Evolutionary conservation across 495 filamentous ascomycete species (phyloP).

Genomic region (Aspergillus cavernicola): DNA sequence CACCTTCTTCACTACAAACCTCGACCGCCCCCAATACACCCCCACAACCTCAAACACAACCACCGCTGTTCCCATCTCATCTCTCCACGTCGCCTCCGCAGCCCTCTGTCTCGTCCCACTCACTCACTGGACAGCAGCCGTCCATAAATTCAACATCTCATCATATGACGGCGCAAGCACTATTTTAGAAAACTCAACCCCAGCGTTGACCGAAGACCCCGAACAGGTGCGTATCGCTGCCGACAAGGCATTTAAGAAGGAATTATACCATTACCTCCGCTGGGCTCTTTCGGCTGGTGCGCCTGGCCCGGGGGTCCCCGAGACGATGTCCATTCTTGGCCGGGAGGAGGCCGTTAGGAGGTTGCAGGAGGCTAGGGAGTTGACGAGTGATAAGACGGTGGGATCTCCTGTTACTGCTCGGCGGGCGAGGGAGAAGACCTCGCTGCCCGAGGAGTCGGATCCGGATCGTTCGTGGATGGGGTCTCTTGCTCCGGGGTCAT

Average conservation of each 20-base stretch:
- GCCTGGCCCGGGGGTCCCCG: conserved; percentile 55
- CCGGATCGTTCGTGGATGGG: conserved; percentile 41
- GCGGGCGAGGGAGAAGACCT: background rate
- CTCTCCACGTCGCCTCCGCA: conserved; percentile 38
- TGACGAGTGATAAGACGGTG: conserved; percentile 24
- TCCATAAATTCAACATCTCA: conserved; percentile 35
- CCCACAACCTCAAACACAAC: conserved; percentile 18
- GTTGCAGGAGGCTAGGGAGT: conserved; percentile 43
- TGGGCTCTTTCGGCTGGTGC: conserved; percentile 60
- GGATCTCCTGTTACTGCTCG: conserved; percentile 16
- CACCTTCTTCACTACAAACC: conserved; percentile 59
- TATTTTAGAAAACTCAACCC: conserved; percentile 5
- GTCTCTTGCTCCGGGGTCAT: conserved; percentile 28
- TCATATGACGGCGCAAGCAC: conserved; percentile 33
- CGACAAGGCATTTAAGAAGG: conserved; percentile 40
- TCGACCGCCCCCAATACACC: conserved; percentile 32
- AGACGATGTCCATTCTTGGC: conserved; percentile 62
- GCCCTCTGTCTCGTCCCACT: conserved; percentile 37
- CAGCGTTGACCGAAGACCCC: conserved; percentile 1
- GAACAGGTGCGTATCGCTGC: conserved; percentile 16
- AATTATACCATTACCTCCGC: conserved; percentile 56
- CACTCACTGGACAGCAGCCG: conserved; percentile 35
- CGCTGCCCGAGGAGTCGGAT: background rate
- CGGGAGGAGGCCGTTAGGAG: conserved; percentile 54
- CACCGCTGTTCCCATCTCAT: conserved; percentile 26